Base-by-base conservation (phyloP, 1,284 basidiomycete species). In the Coniophora puteana region DNA sequence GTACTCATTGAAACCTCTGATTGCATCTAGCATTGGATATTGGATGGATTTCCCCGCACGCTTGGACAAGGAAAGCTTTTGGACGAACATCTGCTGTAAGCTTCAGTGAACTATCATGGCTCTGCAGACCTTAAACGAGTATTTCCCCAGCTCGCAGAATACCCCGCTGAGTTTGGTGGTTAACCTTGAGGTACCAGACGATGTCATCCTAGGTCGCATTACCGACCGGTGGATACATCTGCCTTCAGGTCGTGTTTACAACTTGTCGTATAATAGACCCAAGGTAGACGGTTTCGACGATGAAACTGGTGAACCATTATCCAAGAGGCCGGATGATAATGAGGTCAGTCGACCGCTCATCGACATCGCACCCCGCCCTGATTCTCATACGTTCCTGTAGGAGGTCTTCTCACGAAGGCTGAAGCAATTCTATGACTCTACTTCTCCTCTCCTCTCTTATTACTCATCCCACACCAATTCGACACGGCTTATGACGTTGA, bases 11-110 rank as follows among this genome's bases (percentile, higher is more conserved):
- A n/a, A n/a, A n/a, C n/a, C n/a, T n/a, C n/a, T n/a, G n/a, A n/a
- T n/a, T n/a, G 14, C 6, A 10, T 26, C 26, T 40, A 87, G 78
- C 82, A 89, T 58, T 97, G 94, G 94, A 88, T 98, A 49, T 66
- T 99, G 25, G 95, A 99, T 56, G 95, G 95, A 5, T 99, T 99
- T 58, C 95, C 95, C 23, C 83, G 95, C 28, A 99, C 95, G 3
- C 65, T 95, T 2, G 81, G 78, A 13, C 95, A 99, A 65, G 95
- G 91, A 1, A 71, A 84, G 59, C 71, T 95, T 32, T 74, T 99
- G 8, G 90, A 97, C 57, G 66, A 67, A 14, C 80, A 87, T 61
- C 70, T 89, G 43, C 71, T 71, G 82, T 85, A 53, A 33, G 39
- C 27, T n/a, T 28, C 35, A 28, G 38, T 39, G 4, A 31, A n/a